phyloP scores from a whole-genome alignment of 805 yeast species.

The Spathaspora sp. region DNA sequence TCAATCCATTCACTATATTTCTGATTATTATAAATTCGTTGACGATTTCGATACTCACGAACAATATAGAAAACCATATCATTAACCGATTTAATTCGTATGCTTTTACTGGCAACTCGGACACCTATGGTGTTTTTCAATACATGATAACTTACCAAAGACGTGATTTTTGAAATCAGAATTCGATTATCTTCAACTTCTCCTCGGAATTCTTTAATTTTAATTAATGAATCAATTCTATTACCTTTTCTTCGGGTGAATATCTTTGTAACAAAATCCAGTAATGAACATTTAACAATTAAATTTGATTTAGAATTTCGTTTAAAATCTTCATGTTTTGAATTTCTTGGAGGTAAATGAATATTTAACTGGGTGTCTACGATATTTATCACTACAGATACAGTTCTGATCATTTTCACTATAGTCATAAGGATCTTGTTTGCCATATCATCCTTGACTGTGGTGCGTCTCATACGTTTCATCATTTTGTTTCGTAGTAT shows the following conservation, averaged over 20 bases:
- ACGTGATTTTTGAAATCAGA: conserved; percentile 22
- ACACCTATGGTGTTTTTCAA: conserved; percentile 17
- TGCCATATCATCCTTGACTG: conserved; percentile 4
- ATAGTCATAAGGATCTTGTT: conserved; percentile 5
- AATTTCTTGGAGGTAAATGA: conserved; percentile 27
- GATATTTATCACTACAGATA: conserved; percentile 21
- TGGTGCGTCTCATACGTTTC: conserved; percentile 6
- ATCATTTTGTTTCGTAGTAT: conserved; percentile 5
- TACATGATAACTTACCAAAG: conserved; percentile 23
- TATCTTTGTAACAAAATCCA: conserved; percentile 22
- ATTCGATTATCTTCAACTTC: conserved; percentile 30
- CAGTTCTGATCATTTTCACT: conserved; percentile 12
- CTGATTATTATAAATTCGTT: conserved; percentile 20
- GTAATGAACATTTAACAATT: conserved; percentile 17
- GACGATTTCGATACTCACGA: conserved; percentile 27
- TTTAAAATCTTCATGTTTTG: conserved; percentile 11
- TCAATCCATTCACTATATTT: conserved; percentile 15
- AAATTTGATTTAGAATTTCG: conserved; percentile 27
- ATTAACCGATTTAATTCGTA: conserved; percentile 32
- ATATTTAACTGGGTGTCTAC: conserved; percentile 26
- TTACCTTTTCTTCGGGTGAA: conserved; percentile 18
- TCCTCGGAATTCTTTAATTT: conserved; percentile 25
- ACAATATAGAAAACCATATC: conserved; percentile 33
- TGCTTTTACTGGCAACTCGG: conserved; percentile 20
- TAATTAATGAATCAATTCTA: conserved; percentile 22